Evolutionary conservation across 2,329 filamentous ascomycete genomes (phyloP).

Genomic region (Nigrograna mackinnonii): DNA sequence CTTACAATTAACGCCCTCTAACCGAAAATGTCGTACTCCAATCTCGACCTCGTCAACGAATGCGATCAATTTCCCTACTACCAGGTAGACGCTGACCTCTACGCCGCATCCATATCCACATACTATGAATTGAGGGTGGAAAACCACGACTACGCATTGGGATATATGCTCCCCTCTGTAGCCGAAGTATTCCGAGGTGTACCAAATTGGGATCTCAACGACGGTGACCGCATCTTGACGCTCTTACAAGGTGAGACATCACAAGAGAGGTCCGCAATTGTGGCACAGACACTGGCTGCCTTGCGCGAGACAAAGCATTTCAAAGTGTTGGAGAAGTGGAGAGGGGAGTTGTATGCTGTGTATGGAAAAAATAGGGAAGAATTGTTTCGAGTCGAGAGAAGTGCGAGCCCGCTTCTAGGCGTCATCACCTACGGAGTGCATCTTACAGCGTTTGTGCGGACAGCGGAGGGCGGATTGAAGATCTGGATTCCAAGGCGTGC

Average conservation of each 20-base stretch:
- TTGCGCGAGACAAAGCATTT: slow-evolving; percentile 76
- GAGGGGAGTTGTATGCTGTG: slow-evolving; percentile 47
- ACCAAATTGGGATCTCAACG: slow-evolving; percentile 65
- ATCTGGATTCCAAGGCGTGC: slow-evolving; percentile 86
- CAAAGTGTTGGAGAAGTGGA: slow-evolving; percentile 62
- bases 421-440: slow-evolving; percentile 50
- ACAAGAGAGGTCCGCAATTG: slow-evolving; percentile 62
- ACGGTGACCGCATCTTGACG: slow-evolving; percentile 63
- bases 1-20: too few species aligned
- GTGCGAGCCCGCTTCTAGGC: slow-evolving; percentile 46
- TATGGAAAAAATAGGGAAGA: slow-evolving; percentile 42
- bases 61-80: slow-evolving; percentile 78
- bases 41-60: slow-evolving; percentile 60
- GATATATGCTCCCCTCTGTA: slow-evolving; percentile 64
- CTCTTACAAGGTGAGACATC: slow-evolving; percentile 64
- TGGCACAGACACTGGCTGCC: slow-evolving; percentile 63
- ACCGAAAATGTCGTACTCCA: too few species aligned
- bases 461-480: slow-evolving; percentile 61
- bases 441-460: slow-evolving; percentile 41
- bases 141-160: slow-evolving; percentile 63
- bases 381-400: slow-evolving; percentile 47
- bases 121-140: slow-evolving; percentile 70
- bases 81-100: slow-evolving; percentile 60
- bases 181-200: slow-evolving; percentile 60
- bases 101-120: slow-evolving; percentile 56